Percentiles rank a stretch among this genome's conserved stretches.
These are phyloP conservation scores for Fusarium sp. DNA, from an alignment of 2,329 filamentous ascomycete species.

Conservation along the genomic window DNA sequence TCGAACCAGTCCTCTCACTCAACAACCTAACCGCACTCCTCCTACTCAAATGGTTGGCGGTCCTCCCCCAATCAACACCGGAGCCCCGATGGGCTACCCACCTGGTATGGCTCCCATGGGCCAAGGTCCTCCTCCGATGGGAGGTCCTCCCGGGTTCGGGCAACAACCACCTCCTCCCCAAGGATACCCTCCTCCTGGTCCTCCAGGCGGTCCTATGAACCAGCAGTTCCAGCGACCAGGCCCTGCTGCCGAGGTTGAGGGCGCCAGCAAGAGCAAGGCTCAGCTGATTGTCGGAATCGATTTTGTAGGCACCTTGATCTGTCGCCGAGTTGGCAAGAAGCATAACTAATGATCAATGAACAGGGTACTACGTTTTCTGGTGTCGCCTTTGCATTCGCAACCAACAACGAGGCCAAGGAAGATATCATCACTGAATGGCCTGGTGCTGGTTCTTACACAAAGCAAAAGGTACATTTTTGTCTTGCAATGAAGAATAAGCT, in stretches of 20 bases:
- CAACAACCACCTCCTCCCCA: slow-evolving; percentile 51
- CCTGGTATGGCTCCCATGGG: slow-evolving; percentile 61
- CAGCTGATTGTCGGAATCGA: slow-evolving; percentile 99
- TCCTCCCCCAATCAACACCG: slow-evolving; percentile 75
- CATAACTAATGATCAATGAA: slow-evolving; percentile 24
- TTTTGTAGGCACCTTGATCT: slow-evolving; percentile 73
- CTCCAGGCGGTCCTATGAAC: slow-evolving; percentile 54
- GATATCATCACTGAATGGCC: slow-evolving; percentile 99
- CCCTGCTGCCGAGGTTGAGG: slow-evolving; percentile 81
- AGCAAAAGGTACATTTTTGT: slow-evolving; percentile 82
- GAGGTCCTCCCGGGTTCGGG: slow-evolving; percentile 52
- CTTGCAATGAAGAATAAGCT: background rate
- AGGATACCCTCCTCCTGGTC: slow-evolving; percentile 59
- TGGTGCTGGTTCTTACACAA: slow-evolving; percentile 95
- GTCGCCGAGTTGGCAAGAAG: background rate
- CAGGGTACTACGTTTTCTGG: slow-evolving; percentile 98
- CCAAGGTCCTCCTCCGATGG: slow-evolving; percentile 56
- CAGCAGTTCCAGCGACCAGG: slow-evolving; percentile 58
- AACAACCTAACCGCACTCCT: slow-evolving; percentile 64
- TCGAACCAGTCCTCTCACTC: slow-evolving; percentile 64
- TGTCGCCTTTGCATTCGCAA: slow-evolving; percentile 96
- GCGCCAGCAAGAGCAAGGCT: slow-evolving; percentile 88
- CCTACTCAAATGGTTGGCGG: slow-evolving; percentile 71
- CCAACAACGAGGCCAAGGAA: slow-evolving; percentile 96
- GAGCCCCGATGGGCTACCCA: slow-evolving; percentile 70